Evolutionary conservation across 129 eudicot species (phyloP).

Genomic region (Centaurea solstitialis): DNA sequence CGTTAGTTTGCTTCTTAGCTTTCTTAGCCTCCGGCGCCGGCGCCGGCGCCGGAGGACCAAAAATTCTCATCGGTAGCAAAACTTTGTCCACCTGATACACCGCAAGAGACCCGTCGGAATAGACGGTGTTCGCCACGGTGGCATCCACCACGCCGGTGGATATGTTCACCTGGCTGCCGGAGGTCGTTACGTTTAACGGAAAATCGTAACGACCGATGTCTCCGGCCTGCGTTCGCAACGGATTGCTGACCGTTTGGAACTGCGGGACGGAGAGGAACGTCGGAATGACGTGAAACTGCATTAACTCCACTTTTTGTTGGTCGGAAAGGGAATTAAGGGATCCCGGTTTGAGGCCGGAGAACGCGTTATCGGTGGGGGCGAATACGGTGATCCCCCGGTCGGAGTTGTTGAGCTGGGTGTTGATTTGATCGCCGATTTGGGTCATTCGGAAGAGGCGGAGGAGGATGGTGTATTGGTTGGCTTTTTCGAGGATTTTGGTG

Average conservation of each 20-base stretch:
- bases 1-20: constrained; percentile 39
- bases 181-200: constrained; percentile 62
- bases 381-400: constrained; percentile 62
- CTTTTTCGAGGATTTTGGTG: constrained; percentile 64
- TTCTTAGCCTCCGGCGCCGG: constrained; percentile 38
- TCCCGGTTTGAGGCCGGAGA: constrained; percentile 58
- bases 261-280: constrained; percentile 43
- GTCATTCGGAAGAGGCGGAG: constrained; percentile 55
- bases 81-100: constrained; percentile 79
- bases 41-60: constrained; percentile 51
- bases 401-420: constrained; percentile 78
- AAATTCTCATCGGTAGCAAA: constrained; percentile 55
- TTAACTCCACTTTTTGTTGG: constrained; percentile 61
- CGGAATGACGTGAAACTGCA: constrained; percentile 66
- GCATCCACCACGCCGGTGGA: constrained; percentile 65
- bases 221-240: constrained; percentile 86
- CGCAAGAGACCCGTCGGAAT: constrained; percentile 56
- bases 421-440: constrained; percentile 56
- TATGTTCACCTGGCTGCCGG: constrained; percentile 67
- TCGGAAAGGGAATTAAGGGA: constrained; percentile 65
- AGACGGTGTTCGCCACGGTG: constrained; percentile 53
- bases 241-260: constrained; percentile 81
- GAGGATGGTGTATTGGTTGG: constrained; percentile 64
- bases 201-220: constrained; percentile 39
- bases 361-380: constrained; percentile 80